Conservation (phyloP, 768 basidiomycete genomes). For the Sporobolomyces phaffii region DNA sequence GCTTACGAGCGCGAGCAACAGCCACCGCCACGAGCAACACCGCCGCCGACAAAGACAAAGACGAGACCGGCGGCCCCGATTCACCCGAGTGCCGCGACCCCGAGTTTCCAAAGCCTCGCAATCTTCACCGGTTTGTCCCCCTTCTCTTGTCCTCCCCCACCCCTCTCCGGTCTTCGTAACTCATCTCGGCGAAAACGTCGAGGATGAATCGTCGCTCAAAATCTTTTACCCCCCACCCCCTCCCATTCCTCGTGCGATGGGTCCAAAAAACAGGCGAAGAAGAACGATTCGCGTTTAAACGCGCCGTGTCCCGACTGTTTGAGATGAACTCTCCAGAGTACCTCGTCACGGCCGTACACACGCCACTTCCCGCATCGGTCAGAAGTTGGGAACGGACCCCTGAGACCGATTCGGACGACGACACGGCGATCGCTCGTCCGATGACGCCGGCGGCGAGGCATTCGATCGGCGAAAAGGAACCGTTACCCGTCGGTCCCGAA, state of each 20-base stretch:
- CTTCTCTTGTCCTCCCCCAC: background rate
- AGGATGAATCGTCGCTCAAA: no score
- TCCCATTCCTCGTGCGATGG: no score
- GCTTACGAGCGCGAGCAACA: conserved; percentile 33
- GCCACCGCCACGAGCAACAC: conserved; percentile 22
- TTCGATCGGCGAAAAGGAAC: conserved; percentile 13
- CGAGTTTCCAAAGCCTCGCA: conserved; percentile 53
- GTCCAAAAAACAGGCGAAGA: conserved; percentile 55
- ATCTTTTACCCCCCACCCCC: no score
- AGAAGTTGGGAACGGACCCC: conserved; percentile 37
- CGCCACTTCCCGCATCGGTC: conserved; percentile 30
- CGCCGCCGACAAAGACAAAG: conserved; percentile 36
- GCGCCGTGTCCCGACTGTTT: conserved; percentile 57
- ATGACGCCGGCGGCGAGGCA: no score
- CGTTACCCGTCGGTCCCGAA: background rate
- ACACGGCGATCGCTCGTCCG: background rate
- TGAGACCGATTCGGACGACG: background rate
- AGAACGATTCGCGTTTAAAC: conserved; percentile 60
- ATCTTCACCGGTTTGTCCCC: conserved; percentile 52
- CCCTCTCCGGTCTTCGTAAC: no score
- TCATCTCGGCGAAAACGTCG: no score
- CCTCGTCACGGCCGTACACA: conserved; percentile 35
- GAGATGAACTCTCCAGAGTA: conserved; percentile 53
- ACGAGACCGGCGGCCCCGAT: conserved; percentile 32
- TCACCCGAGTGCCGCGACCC: conserved; percentile 42